A percentile compares a stretch with the other conserved stretches of the same genome.
These are phyloP conservation scores for Suillus plorans DNA, from an alignment of 768 basidiomycete genomes.

Conservation along the genomic window DNA sequence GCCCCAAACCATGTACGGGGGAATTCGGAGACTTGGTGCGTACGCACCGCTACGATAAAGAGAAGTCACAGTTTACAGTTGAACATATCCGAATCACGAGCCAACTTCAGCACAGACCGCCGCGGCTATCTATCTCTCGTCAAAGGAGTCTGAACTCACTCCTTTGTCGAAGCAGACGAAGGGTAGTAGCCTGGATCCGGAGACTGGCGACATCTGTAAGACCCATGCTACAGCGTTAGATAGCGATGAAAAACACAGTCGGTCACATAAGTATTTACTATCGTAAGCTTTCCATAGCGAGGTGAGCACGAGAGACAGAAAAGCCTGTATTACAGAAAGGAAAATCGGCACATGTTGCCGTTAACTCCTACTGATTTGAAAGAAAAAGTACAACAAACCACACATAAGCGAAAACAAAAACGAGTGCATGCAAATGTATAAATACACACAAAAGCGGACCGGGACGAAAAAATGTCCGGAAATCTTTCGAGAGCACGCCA, in stretches of 20 bases:
- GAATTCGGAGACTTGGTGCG: too few relatives aligned
- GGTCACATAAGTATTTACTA: neutral
- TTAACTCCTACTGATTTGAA: neutral
- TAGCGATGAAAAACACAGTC: too few relatives aligned
- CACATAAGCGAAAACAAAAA: neutral
- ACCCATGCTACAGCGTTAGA: too few relatives aligned
- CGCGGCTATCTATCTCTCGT: too few relatives aligned
- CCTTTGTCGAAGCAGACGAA: too few relatives aligned
- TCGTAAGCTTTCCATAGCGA: neutral
- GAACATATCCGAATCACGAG: too few relatives aligned
- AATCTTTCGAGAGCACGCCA: conserved; percentile 6
- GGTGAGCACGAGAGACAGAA: neutral
- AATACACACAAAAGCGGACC: conserved; percentile 5
- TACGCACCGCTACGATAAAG: too few relatives aligned
- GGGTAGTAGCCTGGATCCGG: too few relatives aligned
- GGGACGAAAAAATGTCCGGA: conserved; percentile 1
- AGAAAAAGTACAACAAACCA: neutral
- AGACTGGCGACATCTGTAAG: too few relatives aligned
- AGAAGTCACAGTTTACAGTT: too few relatives aligned
- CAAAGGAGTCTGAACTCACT: too few relatives aligned
- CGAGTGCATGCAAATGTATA: conserved; percentile 2
- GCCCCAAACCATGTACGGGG: neutral
- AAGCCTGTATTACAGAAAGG: neutral
- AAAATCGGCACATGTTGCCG: neutral
- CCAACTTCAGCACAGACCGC: too few relatives aligned